Conservation (phyloP, 2,329 filamentous ascomycete genomes). For the Trichoderma sp. region DNA sequence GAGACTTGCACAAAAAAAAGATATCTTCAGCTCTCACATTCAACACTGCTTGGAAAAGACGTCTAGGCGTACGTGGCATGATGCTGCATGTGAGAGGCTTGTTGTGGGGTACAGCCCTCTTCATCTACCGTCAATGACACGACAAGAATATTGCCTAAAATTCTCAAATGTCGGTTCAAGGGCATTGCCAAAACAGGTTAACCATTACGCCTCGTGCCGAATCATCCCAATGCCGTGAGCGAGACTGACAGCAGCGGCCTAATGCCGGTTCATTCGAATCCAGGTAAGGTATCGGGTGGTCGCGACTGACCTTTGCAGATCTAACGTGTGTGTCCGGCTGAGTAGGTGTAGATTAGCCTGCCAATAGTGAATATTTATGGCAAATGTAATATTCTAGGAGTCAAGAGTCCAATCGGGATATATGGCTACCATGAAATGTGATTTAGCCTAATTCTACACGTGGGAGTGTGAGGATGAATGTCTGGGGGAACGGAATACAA, state of each 20-base stretch:
- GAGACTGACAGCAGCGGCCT: not conserved
- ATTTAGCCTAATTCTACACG: not conserved
- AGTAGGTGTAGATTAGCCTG: slow-evolving; percentile 1
- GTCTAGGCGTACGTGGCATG: not conserved
- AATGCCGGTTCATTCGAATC: not conserved
- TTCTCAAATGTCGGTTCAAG: not conserved
- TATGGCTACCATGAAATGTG: not conserved
- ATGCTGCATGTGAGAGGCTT: not conserved
- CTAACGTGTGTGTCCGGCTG: slow-evolving; percentile 10
- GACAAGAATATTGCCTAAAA: not conserved
- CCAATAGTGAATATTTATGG: not conserved
- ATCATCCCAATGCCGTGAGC: not conserved
- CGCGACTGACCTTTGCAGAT: not conserved
- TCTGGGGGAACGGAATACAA: not conserved
- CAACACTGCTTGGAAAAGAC: not conserved
- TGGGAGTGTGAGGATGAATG: not conserved
- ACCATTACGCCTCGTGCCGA: not conserved
- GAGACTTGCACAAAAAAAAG: not conserved
- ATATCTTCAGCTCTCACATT: not conserved
- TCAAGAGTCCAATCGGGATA: not conserved
- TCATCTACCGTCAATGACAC: not conserved
- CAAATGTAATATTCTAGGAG: not conserved
- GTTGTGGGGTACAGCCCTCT: not conserved
- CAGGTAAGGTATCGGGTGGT: not conserved
- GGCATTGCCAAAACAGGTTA: not conserved